A percentile compares a stretch with the other conserved stretches of the same genome.
These are phyloP conservation scores for Fraxinus paxiana DNA, from an alignment of 305 asterid species.

Conservation along the genomic window DNA sequence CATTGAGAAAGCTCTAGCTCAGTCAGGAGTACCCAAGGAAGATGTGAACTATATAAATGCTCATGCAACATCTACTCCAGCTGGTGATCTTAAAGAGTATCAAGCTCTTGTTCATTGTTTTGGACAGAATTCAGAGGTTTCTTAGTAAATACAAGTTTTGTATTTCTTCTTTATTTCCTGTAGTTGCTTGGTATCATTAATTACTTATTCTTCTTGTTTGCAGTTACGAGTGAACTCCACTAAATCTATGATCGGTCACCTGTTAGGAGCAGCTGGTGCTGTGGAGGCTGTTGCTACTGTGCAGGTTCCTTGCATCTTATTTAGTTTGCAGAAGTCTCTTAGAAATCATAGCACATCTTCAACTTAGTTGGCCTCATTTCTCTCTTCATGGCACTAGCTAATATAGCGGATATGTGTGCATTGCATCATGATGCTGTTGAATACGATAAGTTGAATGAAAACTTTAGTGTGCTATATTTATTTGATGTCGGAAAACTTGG, in stretches of 20 bases:
- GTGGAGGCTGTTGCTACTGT: conserved; percentile 91
- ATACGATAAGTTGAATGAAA: neutral
- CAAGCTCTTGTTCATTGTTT: conserved; percentile 46
- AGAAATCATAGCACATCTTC: neutral
- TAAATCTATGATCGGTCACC: conserved; percentile 88
- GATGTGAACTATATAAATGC: conserved; percentile 57
- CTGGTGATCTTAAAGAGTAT: conserved; percentile 50
- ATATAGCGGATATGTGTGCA: neutral
- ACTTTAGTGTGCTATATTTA: neutral
- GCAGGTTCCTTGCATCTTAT: conserved; percentile 48
- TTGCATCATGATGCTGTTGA: neutral
- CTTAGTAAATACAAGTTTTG: conserved; percentile 7
- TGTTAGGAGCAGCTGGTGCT: conserved; percentile 92
- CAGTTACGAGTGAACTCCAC: conserved; percentile 86
- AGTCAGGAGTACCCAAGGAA: conserved; percentile 73
- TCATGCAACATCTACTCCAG: conserved; percentile 51
- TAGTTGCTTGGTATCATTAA: conserved; percentile 14
- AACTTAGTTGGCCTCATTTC: neutral
- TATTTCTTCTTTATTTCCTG: neutral
- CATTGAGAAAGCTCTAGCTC: conserved; percentile 84
- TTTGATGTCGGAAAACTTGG: neutral
- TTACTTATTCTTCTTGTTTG: conserved; percentile 22
- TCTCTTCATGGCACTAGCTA: neutral
- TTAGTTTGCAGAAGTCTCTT: conserved; percentile 11
- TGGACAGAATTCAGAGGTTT: conserved; percentile 45